A percentile compares a stretch with the other conserved stretches of the same genome.
Evolutionary conservation across 257 asterid genomes (phyloP).

Genomic region (Marsdenia floribunda): DNA sequence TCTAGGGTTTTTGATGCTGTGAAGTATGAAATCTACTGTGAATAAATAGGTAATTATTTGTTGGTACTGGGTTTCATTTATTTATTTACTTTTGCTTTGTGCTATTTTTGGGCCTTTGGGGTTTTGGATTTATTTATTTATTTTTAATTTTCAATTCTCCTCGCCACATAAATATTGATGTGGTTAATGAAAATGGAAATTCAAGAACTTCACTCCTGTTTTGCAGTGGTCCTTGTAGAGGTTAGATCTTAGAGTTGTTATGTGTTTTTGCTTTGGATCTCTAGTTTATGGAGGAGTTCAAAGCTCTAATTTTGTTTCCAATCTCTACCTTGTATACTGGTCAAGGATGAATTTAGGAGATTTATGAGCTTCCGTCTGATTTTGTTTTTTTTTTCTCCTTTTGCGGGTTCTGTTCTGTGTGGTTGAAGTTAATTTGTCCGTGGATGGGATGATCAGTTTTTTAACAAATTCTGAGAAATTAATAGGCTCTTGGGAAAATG

Average conservation of each 20-base stretch:
- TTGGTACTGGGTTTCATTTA: conserved; percentile 4
- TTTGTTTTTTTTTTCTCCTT: not conserved
- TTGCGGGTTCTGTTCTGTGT: not conserved
- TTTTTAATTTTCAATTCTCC: not conserved
- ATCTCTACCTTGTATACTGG: not conserved
- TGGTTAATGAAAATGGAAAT: conserved; percentile 4
- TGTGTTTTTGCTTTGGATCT: conserved; percentile 14
- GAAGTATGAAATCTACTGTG: conserved; percentile 15
- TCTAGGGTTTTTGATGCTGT: conserved; percentile 42
- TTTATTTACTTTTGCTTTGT: not conserved
- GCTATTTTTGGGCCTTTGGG: too few relatives aligned
- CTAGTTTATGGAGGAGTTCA: conserved; percentile 4
- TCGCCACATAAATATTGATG: not conserved
- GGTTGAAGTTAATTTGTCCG: not conserved
- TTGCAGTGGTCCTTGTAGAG: not conserved
- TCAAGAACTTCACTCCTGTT: not conserved
- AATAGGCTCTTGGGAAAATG: not conserved
- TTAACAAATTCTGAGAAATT: not conserved
- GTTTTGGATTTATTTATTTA: not conserved
- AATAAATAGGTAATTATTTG: conserved; percentile 20
- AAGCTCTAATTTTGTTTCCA: not conserved
- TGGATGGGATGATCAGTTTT: conserved; percentile 11
- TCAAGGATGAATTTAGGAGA: not conserved
- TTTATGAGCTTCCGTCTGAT: not conserved
- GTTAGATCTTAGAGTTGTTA: not conserved